Evolutionary conservation across 129 eudicot genomes (phyloP), one percentile per base, ranked within the genome.

Genomic region (Lactuca sativa): DNA sequence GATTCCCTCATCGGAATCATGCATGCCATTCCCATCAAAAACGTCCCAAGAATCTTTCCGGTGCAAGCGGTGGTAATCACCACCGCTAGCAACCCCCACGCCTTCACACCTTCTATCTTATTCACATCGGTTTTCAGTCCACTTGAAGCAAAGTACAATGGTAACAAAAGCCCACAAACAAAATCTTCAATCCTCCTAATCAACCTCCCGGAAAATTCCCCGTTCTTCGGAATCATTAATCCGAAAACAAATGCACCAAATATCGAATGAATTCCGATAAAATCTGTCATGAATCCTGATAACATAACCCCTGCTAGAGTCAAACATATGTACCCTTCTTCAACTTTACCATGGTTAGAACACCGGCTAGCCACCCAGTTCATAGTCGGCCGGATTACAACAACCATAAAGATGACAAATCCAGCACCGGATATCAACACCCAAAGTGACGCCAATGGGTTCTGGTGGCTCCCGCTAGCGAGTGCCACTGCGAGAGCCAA

Each of bases 241-340:
- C 96, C 96, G 51, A 90, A 86, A 7, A 86, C 72, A 44, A 90
- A 90, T 0, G 86, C 96, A 14, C 93, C 96, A 44, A 90, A 90
- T 15, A 90, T 84, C 0, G 93, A 64, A 9, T 90, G 96, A 48
- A 86, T 86, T 10, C 96, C 95, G 3, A 86, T 90, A 8, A 82
- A 25, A 51, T 90, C 96, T 0, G 93, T 90, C 41, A 80, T 64
- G 25, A 86, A 86, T 0, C 96, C 96, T 0, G 86, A 73, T 14
- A 84, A 61, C 82, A 90, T 64, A 0, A 90, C 96, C 12, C 90
- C 86, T 11, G 77, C 86, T 1, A 90, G 82, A 6, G 90, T 89
- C 30, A 84, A 60, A 66, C 91, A 82, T 51, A 90, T 75, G 52
- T 77, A 82, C 14, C 69, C 67, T 47, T 90, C 93, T 56, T 74